A percentile compares a stretch with the other conserved stretches of the same genome.
phyloP scores from a whole-genome alignment of 2,329 filamentous ascomycete genomes.

The Nigrograna mackinnonii region DNA sequence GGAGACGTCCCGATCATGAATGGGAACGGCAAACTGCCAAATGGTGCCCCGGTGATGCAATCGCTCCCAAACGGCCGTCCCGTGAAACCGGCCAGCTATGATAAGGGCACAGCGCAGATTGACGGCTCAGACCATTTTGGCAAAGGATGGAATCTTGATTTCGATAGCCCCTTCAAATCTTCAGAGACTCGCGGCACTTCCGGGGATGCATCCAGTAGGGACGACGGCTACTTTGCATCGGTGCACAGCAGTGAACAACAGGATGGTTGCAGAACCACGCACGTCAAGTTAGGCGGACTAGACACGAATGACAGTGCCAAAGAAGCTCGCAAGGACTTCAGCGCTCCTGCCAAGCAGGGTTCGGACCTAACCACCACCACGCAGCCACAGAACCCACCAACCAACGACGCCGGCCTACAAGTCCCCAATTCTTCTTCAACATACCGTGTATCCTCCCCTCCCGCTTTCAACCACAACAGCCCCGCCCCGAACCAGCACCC shows the following conservation, averaged over 20 bases:
- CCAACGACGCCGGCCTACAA: constrained; percentile 38
- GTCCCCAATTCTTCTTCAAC: constrained; percentile 30
- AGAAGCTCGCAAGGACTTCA: constrained; percentile 34
- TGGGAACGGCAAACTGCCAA: constrained; percentile 32
- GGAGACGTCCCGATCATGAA: constrained; percentile 32
- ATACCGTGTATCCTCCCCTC: constrained; percentile 66
- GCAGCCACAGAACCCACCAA: constrained; percentile 15
- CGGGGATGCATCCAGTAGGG: constrained; percentile 32
- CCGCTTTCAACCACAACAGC: constrained; percentile 56
- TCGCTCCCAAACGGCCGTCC: constrained; percentile 41
- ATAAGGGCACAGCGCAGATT: constrained; percentile 42
- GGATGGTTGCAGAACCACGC: constrained; percentile 38
- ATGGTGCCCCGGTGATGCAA: constrained; percentile 27
- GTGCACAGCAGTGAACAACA: constrained; percentile 37
- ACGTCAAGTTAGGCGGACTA: constrained; percentile 40
- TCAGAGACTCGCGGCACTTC: constrained; percentile 27
- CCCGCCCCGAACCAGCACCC: constrained; percentile 56
- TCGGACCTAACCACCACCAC: constrained; percentile 12
- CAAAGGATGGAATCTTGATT: constrained; percentile 18
- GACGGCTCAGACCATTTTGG: constrained; percentile 20
- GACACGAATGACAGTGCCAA: constrained; percentile 23
- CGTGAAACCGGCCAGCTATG: constrained; percentile 33
- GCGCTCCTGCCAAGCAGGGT: constrained; percentile 20
- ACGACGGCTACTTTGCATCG: constrained; percentile 53
- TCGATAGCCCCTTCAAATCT: constrained; percentile 24